These are phyloP conservation scores for Massarina eburnea DNA, from an alignment of 2,329 filamentous ascomycete species.

Conservation along the genomic window DNA sequence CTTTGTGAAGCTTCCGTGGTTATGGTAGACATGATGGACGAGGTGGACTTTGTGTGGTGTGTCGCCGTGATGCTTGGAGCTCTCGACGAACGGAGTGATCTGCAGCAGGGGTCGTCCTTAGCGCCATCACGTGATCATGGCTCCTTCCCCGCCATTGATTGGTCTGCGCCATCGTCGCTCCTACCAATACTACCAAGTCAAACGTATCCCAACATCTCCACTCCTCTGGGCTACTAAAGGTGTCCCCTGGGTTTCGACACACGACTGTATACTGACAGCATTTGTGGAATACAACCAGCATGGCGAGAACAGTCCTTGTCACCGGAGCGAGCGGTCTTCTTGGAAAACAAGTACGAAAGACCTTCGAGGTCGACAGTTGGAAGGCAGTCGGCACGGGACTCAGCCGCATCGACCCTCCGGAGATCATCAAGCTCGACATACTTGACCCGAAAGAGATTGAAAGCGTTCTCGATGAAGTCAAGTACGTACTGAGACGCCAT, in stretches of 20 bases:
- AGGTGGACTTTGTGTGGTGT: slow-evolving; percentile 9
- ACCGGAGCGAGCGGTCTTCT: slow-evolving; percentile 82
- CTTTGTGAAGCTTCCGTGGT: slow-evolving; percentile 75
- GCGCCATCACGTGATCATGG: slow-evolving; percentile 1
- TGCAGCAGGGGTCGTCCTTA: slow-evolving; percentile 12
- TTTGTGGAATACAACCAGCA: too few species aligned
- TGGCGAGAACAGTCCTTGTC: slow-evolving; percentile 63
- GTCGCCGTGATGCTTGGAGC: slow-evolving; percentile 10
- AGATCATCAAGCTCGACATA: slow-evolving; percentile 59
- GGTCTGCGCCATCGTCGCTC: slow-evolving; percentile 1
- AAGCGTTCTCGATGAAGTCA: slow-evolving; percentile 53
- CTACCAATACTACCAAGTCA: neutral
- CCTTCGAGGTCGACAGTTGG: slow-evolving; percentile 69
- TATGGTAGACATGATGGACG: slow-evolving; percentile 74
- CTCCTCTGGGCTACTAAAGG: too few species aligned
- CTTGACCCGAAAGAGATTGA: slow-evolving; percentile 50
- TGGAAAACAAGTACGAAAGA: slow-evolving; percentile 73
- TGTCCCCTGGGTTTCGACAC: too few species aligned
- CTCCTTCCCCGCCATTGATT: neutral
- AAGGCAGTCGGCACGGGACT: slow-evolving; percentile 53
- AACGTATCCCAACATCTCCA: neutral
- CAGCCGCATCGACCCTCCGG: slow-evolving; percentile 70
- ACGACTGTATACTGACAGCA: too few species aligned
- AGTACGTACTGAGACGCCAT: slow-evolving; percentile 50
- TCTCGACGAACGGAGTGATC: slow-evolving; percentile 3